Percentiles rank a stretch among this genome's conserved stretches.
These are phyloP conservation scores for Leccinum truebloodii DNA, from an alignment of 768 basidiomycete genomes.

Conservation along the genomic window DNA sequence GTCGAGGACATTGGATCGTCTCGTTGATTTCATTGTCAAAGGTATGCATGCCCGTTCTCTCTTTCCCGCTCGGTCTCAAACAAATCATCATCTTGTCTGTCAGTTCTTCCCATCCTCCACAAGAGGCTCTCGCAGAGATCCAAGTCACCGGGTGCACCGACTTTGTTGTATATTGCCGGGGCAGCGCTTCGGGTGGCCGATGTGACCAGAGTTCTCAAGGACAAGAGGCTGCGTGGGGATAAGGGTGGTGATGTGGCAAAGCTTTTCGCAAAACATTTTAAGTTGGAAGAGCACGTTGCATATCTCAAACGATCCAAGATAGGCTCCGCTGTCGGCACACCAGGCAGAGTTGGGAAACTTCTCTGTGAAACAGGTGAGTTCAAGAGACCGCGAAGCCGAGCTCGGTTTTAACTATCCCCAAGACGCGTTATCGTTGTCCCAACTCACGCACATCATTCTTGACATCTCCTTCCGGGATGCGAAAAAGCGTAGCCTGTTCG, in stretches of 20 bases:
- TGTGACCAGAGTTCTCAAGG: constrained; percentile 71
- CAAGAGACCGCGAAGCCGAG: background rate
- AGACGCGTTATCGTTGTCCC: constrained; percentile 69
- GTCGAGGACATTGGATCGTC: constrained; percentile 66
- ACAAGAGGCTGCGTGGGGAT: constrained; percentile 68
- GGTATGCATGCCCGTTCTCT: constrained; percentile 43
- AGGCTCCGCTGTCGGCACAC: constrained; percentile 88
- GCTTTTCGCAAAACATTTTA: constrained; percentile 94
- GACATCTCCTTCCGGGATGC: constrained; percentile 73
- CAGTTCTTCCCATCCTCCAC: constrained; percentile 68
- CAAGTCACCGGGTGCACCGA: constrained; percentile 81
- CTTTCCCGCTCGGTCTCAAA: background rate
- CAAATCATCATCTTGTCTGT: background rate
- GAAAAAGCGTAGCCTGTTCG: constrained; percentile 74
- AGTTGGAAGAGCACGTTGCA: constrained; percentile 81
- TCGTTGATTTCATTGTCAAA: constrained; percentile 75
- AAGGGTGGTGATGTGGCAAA: constrained; percentile 93
- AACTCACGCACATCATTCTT: constrained; percentile 82
- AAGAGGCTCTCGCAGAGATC: constrained; percentile 73
- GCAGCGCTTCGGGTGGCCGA: constrained; percentile 95
- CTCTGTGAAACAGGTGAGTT: constrained; percentile 65
- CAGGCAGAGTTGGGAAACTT: constrained; percentile 86
- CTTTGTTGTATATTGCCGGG: constrained; percentile 78
- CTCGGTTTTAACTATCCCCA: constrained; percentile 31
- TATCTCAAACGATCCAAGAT: constrained; percentile 87